Base-by-base conservation (phyloP, 2,329 filamentous ascomycete species). In the Metarhizium robertsii region DNA sequence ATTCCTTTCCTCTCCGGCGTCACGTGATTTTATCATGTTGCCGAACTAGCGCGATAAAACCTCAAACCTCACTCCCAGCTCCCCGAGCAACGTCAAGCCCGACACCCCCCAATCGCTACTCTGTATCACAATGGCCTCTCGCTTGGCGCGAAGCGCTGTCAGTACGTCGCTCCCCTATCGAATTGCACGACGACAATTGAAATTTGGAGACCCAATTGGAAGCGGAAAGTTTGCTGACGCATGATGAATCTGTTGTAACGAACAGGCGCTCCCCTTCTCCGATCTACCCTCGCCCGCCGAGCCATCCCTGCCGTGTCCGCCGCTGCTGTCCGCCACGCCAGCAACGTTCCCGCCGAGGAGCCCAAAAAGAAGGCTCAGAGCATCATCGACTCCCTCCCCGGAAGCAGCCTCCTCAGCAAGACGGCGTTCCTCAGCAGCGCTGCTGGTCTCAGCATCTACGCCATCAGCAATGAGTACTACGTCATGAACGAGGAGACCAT, bases 381-480 rank as follows among this genome's bases (percentile, higher is more conserved):
- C 62, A 88, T 99, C 75, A 79, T 99, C 69, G 91, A 99, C 69
- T 80, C 92, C 61, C 83, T 99, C 54, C 94, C 94, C 68, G 94
- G 95, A 67, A 96, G 84, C 83, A 92, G 83, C 70, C 80, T 96
- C 62, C 79, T 95, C 71, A 95, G 90, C 75, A 99, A 99, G 87
- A 91, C 90, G 65, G 94, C 94, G 69, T 92, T 96, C 72, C 87
- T 99, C 69, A 97, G 92, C 70, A 92, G 90, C 67, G 87, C 87
- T 62, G 90, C 94, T 69, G 92, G 88, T 77, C 76, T 95, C 66
- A 92, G 89, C 69, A 83, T 95, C 74, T 95, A 94, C 72, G 94
- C 91, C 69, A 91, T 99, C 78, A 95, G 89, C 86, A 99, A 95
- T 79, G 94, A 99, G 84, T 91, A 97, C 81, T 97, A 96, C 78